These are phyloP conservation scores for Wickerhamiella slavikovae DNA, from an alignment of 805 yeast species.

Conservation along the genomic window DNA sequence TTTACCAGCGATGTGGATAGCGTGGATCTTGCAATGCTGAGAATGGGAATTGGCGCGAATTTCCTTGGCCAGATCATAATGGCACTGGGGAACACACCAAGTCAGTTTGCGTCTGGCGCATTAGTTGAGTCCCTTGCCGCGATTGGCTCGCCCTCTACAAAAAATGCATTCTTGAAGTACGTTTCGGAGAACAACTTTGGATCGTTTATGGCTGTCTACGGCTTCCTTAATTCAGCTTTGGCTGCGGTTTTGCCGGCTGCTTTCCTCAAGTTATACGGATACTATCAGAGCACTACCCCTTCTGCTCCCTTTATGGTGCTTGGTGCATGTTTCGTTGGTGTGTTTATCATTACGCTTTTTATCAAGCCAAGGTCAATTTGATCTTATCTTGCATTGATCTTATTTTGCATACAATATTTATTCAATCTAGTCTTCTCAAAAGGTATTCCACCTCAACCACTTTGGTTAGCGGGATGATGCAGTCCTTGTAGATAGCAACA, in stretches of 20 bases:
- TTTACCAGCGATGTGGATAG: constrained; percentile 8
- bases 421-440: constrained; percentile 47
- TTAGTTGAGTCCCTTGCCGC: constrained; percentile 14
- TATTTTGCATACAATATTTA: not conserved
- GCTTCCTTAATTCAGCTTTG: constrained; percentile 5
- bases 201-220: constrained; percentile 14
- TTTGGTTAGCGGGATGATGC: constrained; percentile 84
- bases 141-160: constrained; percentile 13
- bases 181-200: constrained; percentile 14
- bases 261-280: constrained; percentile 10
- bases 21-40: constrained; percentile 10
- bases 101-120: constrained; percentile 11
- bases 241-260: constrained; percentile 8
- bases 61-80: constrained; percentile 11
- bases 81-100: constrained; percentile 8
- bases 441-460: constrained; percentile 88
- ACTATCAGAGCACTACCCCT: too few relatives aligned
- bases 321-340: not conserved
- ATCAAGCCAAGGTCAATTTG: not conserved
- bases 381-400: not conserved
- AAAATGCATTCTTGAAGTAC: constrained; percentile 14
- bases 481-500: constrained; percentile 66
- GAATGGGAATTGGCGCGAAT: constrained; percentile 11
- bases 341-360: not conserved
- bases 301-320: not conserved